phyloP scores from a whole-genome alignment of 306 rosid species.

The Acacia crassicarpa region DNA sequence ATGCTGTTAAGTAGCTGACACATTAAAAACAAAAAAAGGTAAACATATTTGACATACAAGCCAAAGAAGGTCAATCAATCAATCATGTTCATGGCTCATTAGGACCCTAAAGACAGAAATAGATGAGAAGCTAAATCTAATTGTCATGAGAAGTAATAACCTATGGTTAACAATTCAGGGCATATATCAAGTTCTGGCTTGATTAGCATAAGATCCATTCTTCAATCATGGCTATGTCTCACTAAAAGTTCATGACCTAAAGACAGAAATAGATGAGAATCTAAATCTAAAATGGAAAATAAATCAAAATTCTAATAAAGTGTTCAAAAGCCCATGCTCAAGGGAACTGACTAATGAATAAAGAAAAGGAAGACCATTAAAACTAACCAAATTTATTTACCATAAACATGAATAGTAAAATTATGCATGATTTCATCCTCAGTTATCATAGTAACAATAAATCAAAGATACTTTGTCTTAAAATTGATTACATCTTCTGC shows the following conservation, averaged over 20 bases:
- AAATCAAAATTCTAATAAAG: not conserved
- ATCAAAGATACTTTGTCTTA: not conserved
- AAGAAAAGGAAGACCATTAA: not conserved
- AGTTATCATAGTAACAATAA: not conserved
- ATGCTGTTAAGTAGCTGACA: not conserved
- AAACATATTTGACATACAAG: not conserved
- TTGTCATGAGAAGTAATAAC: conserved; percentile 1
- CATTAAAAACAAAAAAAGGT: not conserved
- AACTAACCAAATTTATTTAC: not conserved
- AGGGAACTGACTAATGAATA: conserved; percentile 11
- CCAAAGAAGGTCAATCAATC: not conserved
- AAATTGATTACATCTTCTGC: conserved; percentile 17
- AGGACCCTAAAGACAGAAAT: not conserved
- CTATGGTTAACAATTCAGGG: not conserved
- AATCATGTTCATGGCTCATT: not conserved
- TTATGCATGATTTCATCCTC: not conserved
- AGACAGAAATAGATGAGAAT: conserved; percentile 11
- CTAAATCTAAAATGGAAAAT: not conserved
- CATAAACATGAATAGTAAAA: not conserved
- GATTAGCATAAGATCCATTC: not conserved
- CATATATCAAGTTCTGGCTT: not conserved
- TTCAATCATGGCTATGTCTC: not conserved
- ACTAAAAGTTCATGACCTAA: conserved; percentile 3
- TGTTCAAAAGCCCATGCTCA: conserved; percentile 11
- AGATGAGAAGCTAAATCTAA: not conserved